A percentile compares a stretch with the other conserved stretches of the same genome.
Evolutionary conservation across 1,284 basidiomycete species (phyloP).

Genomic region (Puccinia triticina): DNA sequence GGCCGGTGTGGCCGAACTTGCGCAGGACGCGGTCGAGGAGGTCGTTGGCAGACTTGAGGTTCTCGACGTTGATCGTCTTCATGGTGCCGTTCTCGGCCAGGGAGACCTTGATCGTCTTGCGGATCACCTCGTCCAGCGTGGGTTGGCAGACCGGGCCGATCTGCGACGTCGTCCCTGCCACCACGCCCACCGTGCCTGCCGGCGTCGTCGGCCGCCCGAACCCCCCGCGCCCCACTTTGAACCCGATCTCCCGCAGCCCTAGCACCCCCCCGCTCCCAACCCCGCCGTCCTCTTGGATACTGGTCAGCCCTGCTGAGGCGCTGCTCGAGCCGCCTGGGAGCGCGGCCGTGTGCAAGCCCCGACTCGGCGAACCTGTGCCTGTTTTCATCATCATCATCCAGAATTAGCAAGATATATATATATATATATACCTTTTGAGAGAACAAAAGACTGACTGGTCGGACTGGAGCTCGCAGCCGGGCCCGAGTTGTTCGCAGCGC

Average conservation of each 20-base stretch:
- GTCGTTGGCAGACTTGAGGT: constrained; percentile 77
- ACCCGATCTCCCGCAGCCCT: constrained; percentile 55
- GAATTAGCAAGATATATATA: background rate
- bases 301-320: constrained; percentile 10
- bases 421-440: too few species aligned
- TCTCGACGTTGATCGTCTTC: constrained; percentile 76
- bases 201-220: constrained; percentile 60
- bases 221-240: constrained; percentile 67
- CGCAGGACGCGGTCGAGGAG: constrained; percentile 81
- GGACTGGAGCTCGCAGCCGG: background rate
- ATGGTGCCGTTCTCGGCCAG: constrained; percentile 73
- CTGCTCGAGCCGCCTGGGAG: background rate
- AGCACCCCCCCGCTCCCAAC: constrained; percentile 3
- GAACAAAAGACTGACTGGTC: constrained; percentile 25
- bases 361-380: constrained; percentile 27
- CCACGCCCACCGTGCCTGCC: constrained; percentile 54
- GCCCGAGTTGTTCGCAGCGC: background rate
- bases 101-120: constrained; percentile 81
- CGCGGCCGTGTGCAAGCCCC: constrained; percentile 10
- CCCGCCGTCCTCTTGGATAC: constrained; percentile 35
- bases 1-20: constrained; percentile 71
- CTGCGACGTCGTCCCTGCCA: constrained; percentile 48
- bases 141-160: constrained; percentile 60
- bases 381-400: background rate
- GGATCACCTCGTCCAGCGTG: constrained; percentile 74